These are phyloP conservation scores for Athelia psychrophila DNA, from an alignment of 1,284 basidiomycete genomes.

Conservation along the genomic window DNA sequence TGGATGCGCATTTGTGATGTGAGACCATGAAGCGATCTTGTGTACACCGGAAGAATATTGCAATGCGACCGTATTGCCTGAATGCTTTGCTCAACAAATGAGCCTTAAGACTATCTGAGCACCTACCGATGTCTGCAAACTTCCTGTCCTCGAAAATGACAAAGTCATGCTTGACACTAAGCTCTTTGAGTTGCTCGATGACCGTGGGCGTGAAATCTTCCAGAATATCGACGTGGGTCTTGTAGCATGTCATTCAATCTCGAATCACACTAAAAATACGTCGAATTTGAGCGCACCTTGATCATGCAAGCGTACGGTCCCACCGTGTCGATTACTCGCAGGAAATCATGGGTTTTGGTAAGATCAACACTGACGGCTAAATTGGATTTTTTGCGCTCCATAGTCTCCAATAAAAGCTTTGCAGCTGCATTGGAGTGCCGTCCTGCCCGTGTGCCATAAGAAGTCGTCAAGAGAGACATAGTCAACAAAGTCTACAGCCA, in stretches of 20 bases:
- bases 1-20: constrained; percentile 96
- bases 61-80: constrained; percentile 94
- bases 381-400: constrained; percentile 89
- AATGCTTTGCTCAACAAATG: background rate
- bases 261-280: constrained; percentile 13
- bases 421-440: constrained; percentile 75
- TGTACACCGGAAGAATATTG: constrained; percentile 95
- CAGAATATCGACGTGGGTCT: constrained; percentile 98
- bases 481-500: too few relatives aligned
- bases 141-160: constrained; percentile 98
- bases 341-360: constrained; percentile 76
- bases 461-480: background rate
- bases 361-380: constrained; percentile 97
- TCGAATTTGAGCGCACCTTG: constrained; percentile 74
- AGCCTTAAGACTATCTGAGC: constrained; percentile 1
- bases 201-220: constrained; percentile 86
- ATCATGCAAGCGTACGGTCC: constrained; percentile 90
- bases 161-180: constrained; percentile 88
- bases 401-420: constrained; percentile 74
- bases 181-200: constrained; percentile 65
- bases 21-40: constrained; percentile 94
- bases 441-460: constrained; percentile 66
- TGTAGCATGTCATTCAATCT: background rate
- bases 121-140: constrained; percentile 95
- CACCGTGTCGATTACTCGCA: constrained; percentile 86